These are phyloP conservation scores for Geotrichum macrosporum DNA, from an alignment of 1,139 yeast species.

Conservation along the genomic window DNA sequence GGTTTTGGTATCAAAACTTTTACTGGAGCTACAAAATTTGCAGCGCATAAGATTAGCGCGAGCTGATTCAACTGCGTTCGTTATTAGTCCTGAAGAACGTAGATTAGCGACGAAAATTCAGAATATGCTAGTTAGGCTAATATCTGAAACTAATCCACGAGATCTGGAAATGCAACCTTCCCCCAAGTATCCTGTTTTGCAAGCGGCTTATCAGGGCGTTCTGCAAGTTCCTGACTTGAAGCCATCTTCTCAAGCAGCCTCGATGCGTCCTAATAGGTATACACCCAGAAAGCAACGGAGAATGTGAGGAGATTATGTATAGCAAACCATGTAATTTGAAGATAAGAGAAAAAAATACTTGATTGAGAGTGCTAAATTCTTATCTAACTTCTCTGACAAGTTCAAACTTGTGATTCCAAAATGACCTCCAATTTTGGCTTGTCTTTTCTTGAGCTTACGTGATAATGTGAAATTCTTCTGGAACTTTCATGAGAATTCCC, in stretches of 20 bases:
- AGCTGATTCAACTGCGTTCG: slow-evolving; percentile 32
- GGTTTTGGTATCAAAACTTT: slow-evolving; percentile 51
- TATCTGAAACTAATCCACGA: slow-evolving; percentile 34
- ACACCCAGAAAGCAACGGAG: slow-evolving; percentile 13
- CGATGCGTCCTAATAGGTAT: slow-evolving; percentile 20
- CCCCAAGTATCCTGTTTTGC: slow-evolving; percentile 57
- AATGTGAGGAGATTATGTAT: no score
- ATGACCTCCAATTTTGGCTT: no score
- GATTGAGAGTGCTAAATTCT: no score
- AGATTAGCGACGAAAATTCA: slow-evolving; percentile 48
- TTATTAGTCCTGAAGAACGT: slow-evolving; percentile 47
- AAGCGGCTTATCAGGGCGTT: slow-evolving; percentile 66
- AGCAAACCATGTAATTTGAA: no score
- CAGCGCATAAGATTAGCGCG: slow-evolving; percentile 55
- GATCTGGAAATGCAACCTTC: slow-evolving; percentile 31
- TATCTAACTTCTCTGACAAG: no score
- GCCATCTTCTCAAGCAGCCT: slow-evolving; percentile 21
- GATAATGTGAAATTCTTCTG: slow-evolving; percentile 14
- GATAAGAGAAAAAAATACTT: no score
- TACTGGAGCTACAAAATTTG: slow-evolving; percentile 56
- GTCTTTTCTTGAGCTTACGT: background rate
- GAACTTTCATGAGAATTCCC: slow-evolving; percentile 8
- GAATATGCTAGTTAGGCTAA: slow-evolving; percentile 48
- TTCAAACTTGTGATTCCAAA: no score
- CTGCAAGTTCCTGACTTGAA: slow-evolving; percentile 56